Percentiles rank a stretch among this genome's conserved stretches.
Evolutionary conservation across 2,329 filamentous ascomycete species (phyloP).

Genomic region (Scleromitrula shiraiana): DNA sequence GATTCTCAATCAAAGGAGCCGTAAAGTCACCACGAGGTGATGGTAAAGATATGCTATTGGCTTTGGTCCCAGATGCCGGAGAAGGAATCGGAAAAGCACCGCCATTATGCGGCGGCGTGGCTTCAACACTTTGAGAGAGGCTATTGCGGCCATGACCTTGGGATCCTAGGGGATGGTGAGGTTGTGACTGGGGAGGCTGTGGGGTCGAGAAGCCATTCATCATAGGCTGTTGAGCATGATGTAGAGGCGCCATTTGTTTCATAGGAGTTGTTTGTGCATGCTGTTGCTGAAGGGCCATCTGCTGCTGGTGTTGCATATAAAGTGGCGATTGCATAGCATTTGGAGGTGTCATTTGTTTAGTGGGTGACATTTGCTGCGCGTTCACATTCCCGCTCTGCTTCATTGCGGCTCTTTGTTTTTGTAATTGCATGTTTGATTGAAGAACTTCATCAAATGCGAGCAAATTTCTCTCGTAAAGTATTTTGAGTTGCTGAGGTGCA

Average conservation of each 20-base stretch:
- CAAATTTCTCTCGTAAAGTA: constrained; percentile 69
- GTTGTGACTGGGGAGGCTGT: constrained; percentile 36
- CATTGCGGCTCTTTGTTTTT: constrained; percentile 34
- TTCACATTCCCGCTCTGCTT: constrained; percentile 30
- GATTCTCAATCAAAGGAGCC: too few species aligned
- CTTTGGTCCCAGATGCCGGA: constrained; percentile 32
- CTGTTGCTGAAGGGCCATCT: constrained; percentile 38
- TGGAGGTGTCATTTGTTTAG: constrained; percentile 36
- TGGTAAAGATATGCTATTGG: constrained; percentile 19
- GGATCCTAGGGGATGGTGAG: constrained; percentile 30
- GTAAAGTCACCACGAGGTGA: constrained; percentile 24
- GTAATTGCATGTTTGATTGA: constrained; percentile 46
- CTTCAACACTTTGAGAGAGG: constrained; percentile 44
- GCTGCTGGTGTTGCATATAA: constrained; percentile 40
- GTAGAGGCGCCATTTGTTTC: constrained; percentile 37
- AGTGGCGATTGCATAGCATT: constrained; percentile 44
- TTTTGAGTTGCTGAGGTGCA: constrained; percentile 61
- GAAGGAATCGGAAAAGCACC: constrained; percentile 40
- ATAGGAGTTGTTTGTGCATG: constrained; percentile 37
- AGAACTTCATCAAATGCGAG: constrained; percentile 68
- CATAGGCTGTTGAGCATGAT: constrained; percentile 37
- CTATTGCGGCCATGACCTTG: constrained; percentile 42
- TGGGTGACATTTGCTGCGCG: constrained; percentile 33
- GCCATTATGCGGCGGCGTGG: constrained; percentile 27
- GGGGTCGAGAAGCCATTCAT: constrained; percentile 44